Evolutionary conservation across 495 filamentous ascomycete species (phyloP).

Genomic region (Aspergillus olivimuriae): DNA sequence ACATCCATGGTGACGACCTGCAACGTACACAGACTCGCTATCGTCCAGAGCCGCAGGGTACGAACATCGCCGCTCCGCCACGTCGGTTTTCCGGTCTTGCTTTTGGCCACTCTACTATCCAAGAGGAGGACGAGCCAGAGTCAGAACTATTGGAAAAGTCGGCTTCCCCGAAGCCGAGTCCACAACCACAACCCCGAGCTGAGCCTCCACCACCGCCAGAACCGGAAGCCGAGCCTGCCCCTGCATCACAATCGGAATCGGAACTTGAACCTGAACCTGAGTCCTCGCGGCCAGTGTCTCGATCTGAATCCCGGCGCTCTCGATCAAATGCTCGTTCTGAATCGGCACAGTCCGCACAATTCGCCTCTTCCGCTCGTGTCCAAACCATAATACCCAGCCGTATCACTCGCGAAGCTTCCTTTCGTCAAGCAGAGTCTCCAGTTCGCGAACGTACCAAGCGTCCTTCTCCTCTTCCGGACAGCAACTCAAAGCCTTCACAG

Average conservation of each 20-base stretch:
- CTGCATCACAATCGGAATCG: background rate
- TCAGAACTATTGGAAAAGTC: background rate
- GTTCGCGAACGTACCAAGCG: no score
- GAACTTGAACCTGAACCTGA: slow-evolving; percentile 3
- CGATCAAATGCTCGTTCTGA: no score
- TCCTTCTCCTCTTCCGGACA: no score
- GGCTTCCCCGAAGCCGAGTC: background rate
- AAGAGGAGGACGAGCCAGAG: slow-evolving; percentile 25
- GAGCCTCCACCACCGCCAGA: slow-evolving; percentile 1
- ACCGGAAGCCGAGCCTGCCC: slow-evolving; percentile 4
- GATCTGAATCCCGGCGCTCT: background rate
- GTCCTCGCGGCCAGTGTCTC: background rate
- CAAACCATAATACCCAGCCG: slow-evolving; percentile 23
- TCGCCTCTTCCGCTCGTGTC: slow-evolving; percentile 15
- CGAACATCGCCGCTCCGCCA: slow-evolving; percentile 35
- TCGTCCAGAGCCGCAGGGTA: slow-evolving; percentile 19
- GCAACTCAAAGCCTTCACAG: background rate
- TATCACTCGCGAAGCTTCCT: background rate
- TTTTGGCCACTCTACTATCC: slow-evolving; percentile 23
- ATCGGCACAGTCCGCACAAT: background rate
- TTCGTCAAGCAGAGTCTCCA: background rate
- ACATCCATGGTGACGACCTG: slow-evolving; percentile 35
- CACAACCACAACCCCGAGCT: background rate
- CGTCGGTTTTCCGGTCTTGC: slow-evolving; percentile 35
- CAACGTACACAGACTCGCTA: slow-evolving; percentile 28